Evolutionary conservation across 2,329 filamentous ascomycete species (phyloP).

Genomic region (Metarhizium guizhouense): DNA sequence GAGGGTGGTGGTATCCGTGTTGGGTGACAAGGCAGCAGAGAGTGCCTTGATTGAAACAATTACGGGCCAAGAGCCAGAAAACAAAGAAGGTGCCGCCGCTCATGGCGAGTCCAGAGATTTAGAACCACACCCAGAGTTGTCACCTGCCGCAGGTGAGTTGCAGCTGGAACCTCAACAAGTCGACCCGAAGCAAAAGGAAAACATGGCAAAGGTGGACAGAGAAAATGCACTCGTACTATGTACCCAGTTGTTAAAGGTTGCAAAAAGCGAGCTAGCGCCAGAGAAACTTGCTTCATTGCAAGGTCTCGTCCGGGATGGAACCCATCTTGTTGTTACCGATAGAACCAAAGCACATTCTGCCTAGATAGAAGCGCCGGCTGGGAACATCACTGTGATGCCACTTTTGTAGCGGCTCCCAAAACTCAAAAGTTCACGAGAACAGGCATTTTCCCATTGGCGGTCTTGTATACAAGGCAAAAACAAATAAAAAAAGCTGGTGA

Average conservation of each 20-base stretch:
- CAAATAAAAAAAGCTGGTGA: slow-evolving; percentile 20
- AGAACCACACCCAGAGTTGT: slow-evolving; percentile 14
- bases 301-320: slow-evolving; percentile 40
- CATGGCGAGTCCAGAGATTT: slow-evolving; percentile 11
- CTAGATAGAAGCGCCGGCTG: background rate
- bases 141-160: slow-evolving; percentile 15
- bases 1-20: slow-evolving; percentile 30
- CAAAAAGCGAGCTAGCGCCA: slow-evolving; percentile 29
- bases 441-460: slow-evolving; percentile 14
- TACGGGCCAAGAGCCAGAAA: slow-evolving; percentile 28
- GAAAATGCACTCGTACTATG: slow-evolving; percentile 54
- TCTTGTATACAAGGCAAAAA: slow-evolving; percentile 20
- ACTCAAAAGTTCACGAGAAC: background rate
- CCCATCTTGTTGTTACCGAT: slow-evolving; percentile 29
- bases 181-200: slow-evolving; percentile 32
- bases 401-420: background rate
- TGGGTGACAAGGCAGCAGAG: slow-evolving; percentile 34
- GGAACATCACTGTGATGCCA: background rate
- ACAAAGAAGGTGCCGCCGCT: slow-evolving; percentile 4
- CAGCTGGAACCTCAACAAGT: slow-evolving; percentile 38
- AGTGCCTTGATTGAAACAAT: slow-evolving; percentile 37
- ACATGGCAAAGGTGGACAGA: slow-evolving; percentile 43
- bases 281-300: slow-evolving; percentile 33
- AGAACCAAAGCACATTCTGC: slow-evolving; percentile 4
- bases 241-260: slow-evolving; percentile 41